phyloP scores from a whole-genome alignment of 371 early-diverging fungal genomes.

The Zychaea mexicana region DNA sequence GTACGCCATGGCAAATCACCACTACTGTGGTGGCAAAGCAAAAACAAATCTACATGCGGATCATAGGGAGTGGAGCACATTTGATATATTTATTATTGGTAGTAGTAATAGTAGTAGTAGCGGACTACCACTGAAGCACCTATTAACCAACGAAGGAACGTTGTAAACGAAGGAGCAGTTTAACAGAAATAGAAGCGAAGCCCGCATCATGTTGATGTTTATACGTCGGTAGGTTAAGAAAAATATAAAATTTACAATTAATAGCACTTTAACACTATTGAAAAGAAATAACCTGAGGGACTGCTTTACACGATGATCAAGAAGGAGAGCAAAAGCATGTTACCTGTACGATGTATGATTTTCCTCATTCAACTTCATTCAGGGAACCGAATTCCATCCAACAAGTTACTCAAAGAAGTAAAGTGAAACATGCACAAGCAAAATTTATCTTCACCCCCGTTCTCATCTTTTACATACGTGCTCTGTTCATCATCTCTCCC shows the following conservation, averaged over 20 bases:
- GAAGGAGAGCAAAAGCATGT: background rate
- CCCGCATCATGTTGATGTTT: background rate
- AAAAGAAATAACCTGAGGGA: too few relatives aligned
- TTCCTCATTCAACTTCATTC: background rate
- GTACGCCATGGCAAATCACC: too few relatives aligned
- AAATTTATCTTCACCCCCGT: too few relatives aligned
- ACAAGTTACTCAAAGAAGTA: background rate
- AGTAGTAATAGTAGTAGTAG: background rate
- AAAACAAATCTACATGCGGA: background rate
- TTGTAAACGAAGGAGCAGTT: too few relatives aligned
- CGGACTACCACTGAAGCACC: background rate
- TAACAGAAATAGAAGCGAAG: too few relatives aligned
- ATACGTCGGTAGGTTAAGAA: background rate
- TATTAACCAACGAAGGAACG: too few relatives aligned
- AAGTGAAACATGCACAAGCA: background rate
- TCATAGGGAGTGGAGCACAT: background rate
- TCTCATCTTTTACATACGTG: too few relatives aligned
- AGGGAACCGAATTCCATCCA: background rate
- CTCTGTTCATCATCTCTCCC: too few relatives aligned
- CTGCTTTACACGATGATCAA: too few relatives aligned
- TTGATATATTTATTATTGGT: background rate
- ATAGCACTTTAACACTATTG: background rate
- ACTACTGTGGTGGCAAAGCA: too few relatives aligned
- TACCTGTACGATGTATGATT: background rate
- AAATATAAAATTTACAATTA: too few relatives aligned